Conservation (phyloP, 192 early-diverging fungal genomes). For the Chytriomyces sp. region DNA sequence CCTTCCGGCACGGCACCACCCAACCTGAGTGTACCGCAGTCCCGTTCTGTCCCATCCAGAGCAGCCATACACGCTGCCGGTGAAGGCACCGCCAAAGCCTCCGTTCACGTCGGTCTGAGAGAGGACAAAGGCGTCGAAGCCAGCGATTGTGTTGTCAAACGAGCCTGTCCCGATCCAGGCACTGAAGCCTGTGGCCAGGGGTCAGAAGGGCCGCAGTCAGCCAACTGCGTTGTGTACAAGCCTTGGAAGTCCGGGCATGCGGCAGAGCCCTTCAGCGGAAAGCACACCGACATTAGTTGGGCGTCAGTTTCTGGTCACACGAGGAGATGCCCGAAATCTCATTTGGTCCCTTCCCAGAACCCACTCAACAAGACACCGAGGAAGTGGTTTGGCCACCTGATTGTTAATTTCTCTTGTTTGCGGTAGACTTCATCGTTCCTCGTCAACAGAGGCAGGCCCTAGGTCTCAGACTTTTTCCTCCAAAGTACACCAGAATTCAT, state of each 20-base stretch:
- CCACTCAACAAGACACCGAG: no score
- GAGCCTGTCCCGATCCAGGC: neutral
- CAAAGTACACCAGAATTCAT: no score
- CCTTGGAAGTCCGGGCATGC: constrained; percentile 19
- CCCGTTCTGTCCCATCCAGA: constrained; percentile 18
- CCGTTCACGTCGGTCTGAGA: neutral
- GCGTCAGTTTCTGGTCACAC: no score
- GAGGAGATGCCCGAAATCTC: no score
- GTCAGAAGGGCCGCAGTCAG: neutral
- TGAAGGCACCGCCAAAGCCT: neutral
- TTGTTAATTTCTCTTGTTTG: no score
- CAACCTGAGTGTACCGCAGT: constrained; percentile 4
- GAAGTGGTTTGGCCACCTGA: no score
- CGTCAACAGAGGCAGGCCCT: no score
- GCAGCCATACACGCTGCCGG: neutral
- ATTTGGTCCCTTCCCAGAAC: no score
- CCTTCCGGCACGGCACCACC: no score
- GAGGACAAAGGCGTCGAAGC: neutral
- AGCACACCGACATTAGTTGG: neutral
- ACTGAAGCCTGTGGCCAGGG: neutral
- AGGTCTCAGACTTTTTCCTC: no score
- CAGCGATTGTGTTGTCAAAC: neutral
- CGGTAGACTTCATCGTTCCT: no score
- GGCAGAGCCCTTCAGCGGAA: constrained; percentile 5
- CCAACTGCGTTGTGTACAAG: neutral